Evolutionary conservation across 352 stramenopile genomes (phyloP).

Genomic region (Phytopythium kandeliae): DNA sequence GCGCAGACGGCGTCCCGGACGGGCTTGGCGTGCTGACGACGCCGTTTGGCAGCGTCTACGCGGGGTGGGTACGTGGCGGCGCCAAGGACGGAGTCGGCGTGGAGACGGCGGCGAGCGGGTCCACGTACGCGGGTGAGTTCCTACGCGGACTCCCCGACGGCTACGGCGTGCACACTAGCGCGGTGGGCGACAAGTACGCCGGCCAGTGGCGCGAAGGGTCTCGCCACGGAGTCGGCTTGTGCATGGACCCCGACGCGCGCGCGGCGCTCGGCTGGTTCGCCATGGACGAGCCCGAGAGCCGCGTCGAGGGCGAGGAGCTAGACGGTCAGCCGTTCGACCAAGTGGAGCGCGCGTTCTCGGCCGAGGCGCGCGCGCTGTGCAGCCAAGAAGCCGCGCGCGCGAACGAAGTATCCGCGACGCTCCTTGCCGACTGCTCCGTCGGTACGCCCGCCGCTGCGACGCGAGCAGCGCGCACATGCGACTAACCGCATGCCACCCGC

Average conservation of each 20-base stretch:
- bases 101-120: conserved; percentile 28
- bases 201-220: conserved; percentile 32
- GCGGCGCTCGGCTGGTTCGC: conserved; percentile 19
- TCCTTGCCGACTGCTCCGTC: conserved; percentile 25
- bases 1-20: conserved; percentile 24
- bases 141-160: conserved; percentile 15
- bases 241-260: conserved; percentile 24
- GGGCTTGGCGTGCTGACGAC: conserved; percentile 31
- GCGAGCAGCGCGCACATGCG: too few relatives aligned
- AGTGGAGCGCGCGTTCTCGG: conserved; percentile 29
- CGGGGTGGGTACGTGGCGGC: conserved; percentile 23
- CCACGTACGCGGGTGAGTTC: conserved; percentile 36
- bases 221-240: conserved; percentile 34
- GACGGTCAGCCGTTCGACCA: conserved; percentile 13
- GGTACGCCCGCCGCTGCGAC: too few relatives aligned
- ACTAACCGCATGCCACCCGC: not conserved
- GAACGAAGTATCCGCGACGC: conserved; percentile 19
- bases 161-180: conserved; percentile 37
- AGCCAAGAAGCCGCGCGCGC: conserved; percentile 35
- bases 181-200: conserved; percentile 34
- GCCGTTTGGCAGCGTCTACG: conserved; percentile 28
- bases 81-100: conserved; percentile 39
- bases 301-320: not conserved
- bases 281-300: conserved; percentile 16
- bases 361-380: conserved; percentile 23